A percentile compares a stretch with the other conserved stretches of the same genome.
These are phyloP conservation scores for Trifolium subterraneum DNA, from an alignment of 306 rosid species.

Conservation along the genomic window DNA sequence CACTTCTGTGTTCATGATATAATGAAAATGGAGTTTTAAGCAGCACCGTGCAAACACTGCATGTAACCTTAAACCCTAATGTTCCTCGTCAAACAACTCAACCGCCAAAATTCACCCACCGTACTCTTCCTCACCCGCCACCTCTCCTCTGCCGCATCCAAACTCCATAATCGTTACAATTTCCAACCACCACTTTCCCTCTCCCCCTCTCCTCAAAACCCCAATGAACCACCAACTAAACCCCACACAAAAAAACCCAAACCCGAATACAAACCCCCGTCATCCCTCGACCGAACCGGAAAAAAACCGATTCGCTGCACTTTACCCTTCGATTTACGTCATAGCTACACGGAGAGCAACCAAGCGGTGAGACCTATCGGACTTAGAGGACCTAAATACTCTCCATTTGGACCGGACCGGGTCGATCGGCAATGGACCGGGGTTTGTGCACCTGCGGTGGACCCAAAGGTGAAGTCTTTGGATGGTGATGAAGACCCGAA, in stretches of 20 bases:
- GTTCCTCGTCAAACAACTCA: slow-evolving; percentile 54
- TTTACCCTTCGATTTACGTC: slow-evolving; percentile 84
- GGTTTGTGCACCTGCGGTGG: slow-evolving; percentile 84
- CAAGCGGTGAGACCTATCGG: slow-evolving; percentile 74
- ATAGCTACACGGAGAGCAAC: slow-evolving; percentile 86
- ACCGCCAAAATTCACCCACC: slow-evolving; percentile 59
- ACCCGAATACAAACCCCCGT: slow-evolving; percentile 70
- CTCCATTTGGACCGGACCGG: slow-evolving; percentile 88
- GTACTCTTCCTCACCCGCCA: slow-evolving; percentile 55
- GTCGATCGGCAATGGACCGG: slow-evolving; percentile 83
- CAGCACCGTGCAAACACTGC: not conserved
- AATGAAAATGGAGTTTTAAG: no score
- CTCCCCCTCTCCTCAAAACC: slow-evolving; percentile 50
- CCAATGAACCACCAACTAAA: slow-evolving; percentile 40
- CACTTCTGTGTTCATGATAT: no score
- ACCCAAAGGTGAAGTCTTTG: slow-evolving; percentile 63
- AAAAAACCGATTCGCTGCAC: slow-evolving; percentile 59
- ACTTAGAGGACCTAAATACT: slow-evolving; percentile 84
- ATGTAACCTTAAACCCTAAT: slow-evolving; percentile 57
- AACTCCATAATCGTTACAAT: slow-evolving; percentile 71
- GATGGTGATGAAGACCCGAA: slow-evolving; percentile 67
- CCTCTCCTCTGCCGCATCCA: slow-evolving; percentile 55
- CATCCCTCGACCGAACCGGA: slow-evolving; percentile 71
- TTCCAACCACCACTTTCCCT: slow-evolving; percentile 65
- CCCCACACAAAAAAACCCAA: slow-evolving; percentile 56